Base-by-base conservation (phyloP, 345 rosid species). In the Euphorbia tirucalli region DNA sequence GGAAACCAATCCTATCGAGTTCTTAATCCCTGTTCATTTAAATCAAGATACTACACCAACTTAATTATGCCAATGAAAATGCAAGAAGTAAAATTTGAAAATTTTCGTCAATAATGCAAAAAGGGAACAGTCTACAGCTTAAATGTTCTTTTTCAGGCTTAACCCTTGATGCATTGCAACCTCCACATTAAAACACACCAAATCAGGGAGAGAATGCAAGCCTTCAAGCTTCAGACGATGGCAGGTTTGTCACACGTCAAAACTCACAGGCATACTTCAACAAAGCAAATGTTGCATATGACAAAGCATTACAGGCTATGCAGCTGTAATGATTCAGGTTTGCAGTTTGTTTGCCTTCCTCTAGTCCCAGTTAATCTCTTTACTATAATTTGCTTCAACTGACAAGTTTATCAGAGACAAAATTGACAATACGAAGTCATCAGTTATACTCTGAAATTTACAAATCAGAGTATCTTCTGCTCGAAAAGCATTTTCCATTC, bases 151-250 rank as follows among this genome's bases (percentile, higher is more conserved):
- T 25, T 65, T 7, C 16, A 14, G 46, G 46, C 56, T 44, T 11
- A 65, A 22, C 54, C 56, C 22, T 46, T 27, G n/a, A 65, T 46
- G n/a, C 4, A 35, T 35, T 35, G 39, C 13, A 16, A 65, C 1
- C 19, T 46, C 69, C 56, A 65, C 5, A 31, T 46, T 28, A 25
- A 44, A 65, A 27, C 50, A n/a, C 19, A 46, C 37, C 56, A 65
- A 65, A 18, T 27, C 2, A 11, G 25, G 48, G 54, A 11, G 55
- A 46, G 31, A 65, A 4, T 1, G 22, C 35, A 46, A 27, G 37
- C 56, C 69, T 65, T 65, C 56, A 65, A 25, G 24, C 56, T 64
- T 64, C 68, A 22, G 32, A 31, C 14, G 16, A 43, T 24, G 31
- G 19, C 16, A 64, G 21, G 32, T 22, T 11, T 13, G 32, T 10